phyloP scores from a whole-genome alignment of 495 filamentous ascomycete species.

The Lichenothelia convexa region DNA sequence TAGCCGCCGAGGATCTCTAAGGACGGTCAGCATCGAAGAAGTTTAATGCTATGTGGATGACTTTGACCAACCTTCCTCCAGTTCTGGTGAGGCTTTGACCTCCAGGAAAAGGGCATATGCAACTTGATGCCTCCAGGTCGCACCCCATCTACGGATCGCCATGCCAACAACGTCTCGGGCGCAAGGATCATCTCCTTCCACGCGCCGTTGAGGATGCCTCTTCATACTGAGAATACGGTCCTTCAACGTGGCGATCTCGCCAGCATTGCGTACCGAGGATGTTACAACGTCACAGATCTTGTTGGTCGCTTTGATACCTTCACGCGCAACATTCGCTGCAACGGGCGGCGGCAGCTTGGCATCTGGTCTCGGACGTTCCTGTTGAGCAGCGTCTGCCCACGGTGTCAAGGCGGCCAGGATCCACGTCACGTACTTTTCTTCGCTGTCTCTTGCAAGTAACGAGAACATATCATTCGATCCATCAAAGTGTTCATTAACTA shows the following conservation, averaged over 20 bases:
- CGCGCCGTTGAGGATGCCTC: slow-evolving; percentile 7
- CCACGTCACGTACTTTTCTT: slow-evolving; percentile 56
- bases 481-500: slow-evolving; percentile 17
- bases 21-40: background rate
- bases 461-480: background rate
- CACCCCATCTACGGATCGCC: slow-evolving; percentile 59
- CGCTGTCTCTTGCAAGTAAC: slow-evolving; percentile 24
- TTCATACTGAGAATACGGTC: slow-evolving; percentile 23
- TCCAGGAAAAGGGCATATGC: slow-evolving; percentile 54
- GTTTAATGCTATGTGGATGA: background rate
- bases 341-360: slow-evolving; percentile 31
- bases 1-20: slow-evolving; percentile 22
- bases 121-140: slow-evolving; percentile 54
- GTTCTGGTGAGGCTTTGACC: too few relatives aligned
- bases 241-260: slow-evolving; percentile 42
- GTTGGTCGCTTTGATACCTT: slow-evolving; percentile 65
- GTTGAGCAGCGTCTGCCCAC: slow-evolving; percentile 42
- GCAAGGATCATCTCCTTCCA: slow-evolving; percentile 14
- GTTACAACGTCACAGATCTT: slow-evolving; percentile 48
- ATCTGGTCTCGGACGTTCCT: slow-evolving; percentile 23
- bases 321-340: slow-evolving; percentile 40
- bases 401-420: slow-evolving; percentile 54
- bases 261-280: slow-evolving; percentile 37
- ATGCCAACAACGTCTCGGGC: slow-evolving; percentile 45
- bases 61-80: too few relatives aligned